phyloP scores from a whole-genome alignment of 768 basidiomycete genomes.

The Kwoniella europaea region DNA sequence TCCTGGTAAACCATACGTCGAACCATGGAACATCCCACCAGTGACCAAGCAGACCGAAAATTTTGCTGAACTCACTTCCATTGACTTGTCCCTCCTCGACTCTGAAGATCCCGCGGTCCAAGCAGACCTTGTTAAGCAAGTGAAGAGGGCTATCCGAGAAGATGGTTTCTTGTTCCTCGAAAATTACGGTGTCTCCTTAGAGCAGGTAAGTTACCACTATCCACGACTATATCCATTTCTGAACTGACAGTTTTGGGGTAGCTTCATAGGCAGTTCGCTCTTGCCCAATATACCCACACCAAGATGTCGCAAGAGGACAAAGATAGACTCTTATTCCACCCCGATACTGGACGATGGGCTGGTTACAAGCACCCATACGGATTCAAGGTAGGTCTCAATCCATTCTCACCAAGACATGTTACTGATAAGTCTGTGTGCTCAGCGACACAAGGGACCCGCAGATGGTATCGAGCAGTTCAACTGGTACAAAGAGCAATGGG shows the following conservation, averaged over 20 bases:
- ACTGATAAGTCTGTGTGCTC: neutral
- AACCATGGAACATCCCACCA: constrained; percentile 34
- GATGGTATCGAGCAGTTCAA: constrained; percentile 44
- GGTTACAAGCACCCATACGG: constrained; percentile 48
- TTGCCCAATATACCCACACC: constrained; percentile 38
- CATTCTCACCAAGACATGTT: neutral
- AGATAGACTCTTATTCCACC: constrained; percentile 35
- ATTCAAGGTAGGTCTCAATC: constrained; percentile 28
- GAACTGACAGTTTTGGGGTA: constrained; percentile 7
- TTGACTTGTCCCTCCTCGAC: constrained; percentile 37
- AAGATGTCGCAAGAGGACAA: constrained; percentile 43
- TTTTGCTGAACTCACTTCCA: constrained; percentile 36
- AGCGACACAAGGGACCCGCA: constrained; percentile 4
- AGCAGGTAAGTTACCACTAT: constrained; percentile 28
- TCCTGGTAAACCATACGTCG: constrained; percentile 33
- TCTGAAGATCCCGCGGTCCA: constrained; percentile 36
- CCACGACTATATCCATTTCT: neutral
- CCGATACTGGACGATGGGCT: constrained; percentile 40
- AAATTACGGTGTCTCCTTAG: constrained; percentile 39
- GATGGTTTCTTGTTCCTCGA: constrained; percentile 47
- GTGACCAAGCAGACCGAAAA: constrained; percentile 35
- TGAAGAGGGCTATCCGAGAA: constrained; percentile 34
- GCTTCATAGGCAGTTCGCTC: constrained; percentile 43
- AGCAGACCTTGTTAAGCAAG: constrained; percentile 26
- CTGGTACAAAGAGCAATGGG: constrained; percentile 33